Percentiles rank a stretch among this genome's conserved stretches.
These are phyloP conservation scores for Amanita polypyramis DNA, from an alignment of 768 basidiomycete species.

Conservation along the genomic window DNA sequence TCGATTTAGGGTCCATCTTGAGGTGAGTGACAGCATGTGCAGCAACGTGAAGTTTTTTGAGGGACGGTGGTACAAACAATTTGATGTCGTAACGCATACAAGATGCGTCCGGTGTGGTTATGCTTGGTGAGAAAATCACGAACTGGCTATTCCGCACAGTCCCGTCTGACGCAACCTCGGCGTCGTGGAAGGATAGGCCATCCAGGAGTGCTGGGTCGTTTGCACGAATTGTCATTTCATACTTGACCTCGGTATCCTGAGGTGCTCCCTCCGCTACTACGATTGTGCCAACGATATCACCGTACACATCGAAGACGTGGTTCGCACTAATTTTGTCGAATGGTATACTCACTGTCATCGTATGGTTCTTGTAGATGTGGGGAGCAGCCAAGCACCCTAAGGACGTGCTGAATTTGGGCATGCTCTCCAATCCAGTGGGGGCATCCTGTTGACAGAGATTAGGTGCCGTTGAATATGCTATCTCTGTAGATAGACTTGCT, in stretches of 20 bases:
- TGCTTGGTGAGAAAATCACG: constrained; percentile 25
- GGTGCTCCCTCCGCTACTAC: constrained; percentile 32
- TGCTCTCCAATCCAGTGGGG: constrained; percentile 42
- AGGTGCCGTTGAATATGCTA: neutral
- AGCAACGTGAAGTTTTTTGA: constrained; percentile 37
- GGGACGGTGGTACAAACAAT: constrained; percentile 36
- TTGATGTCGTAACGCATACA: constrained; percentile 50
- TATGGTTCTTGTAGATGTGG: constrained; percentile 32
- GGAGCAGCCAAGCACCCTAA: constrained; percentile 38
- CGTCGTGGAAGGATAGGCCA: constrained; percentile 24
- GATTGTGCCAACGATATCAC: constrained; percentile 41
- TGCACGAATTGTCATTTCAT: constrained; percentile 37
- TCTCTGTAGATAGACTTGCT: constrained; percentile 19
- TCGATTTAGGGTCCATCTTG: constrained; percentile 34
- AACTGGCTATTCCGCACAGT: constrained; percentile 25
- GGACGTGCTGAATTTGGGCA: constrained; percentile 44
- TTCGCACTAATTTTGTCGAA: constrained; percentile 24
- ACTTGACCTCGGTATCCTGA: constrained; percentile 32
- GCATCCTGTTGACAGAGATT: constrained; percentile 23
- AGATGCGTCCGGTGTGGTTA: constrained; percentile 13
- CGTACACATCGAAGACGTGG: constrained; percentile 37
- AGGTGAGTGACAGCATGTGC: constrained; percentile 37
- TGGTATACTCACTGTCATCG: constrained; percentile 27
- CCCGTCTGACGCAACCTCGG: constrained; percentile 21
- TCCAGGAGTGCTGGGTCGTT: constrained; percentile 31